Conservation (phyloP, 306 rosid genomes). For the Ammopiptanthus mongolicus region DNA sequence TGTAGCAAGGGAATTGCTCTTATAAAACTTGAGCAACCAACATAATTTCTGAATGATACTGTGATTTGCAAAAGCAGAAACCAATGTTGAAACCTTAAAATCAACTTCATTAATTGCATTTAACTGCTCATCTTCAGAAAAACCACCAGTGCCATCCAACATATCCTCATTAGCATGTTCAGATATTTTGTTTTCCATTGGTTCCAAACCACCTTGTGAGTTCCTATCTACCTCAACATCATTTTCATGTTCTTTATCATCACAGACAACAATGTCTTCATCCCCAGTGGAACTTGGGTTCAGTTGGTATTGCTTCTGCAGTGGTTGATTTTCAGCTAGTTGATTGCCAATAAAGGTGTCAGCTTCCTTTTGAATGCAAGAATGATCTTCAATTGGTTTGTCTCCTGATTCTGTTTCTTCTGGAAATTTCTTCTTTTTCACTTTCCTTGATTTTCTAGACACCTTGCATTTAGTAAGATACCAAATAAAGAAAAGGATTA, state of each 20-base stretch:
- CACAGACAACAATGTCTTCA: conserved; percentile 20
- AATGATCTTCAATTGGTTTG: conserved; percentile 38
- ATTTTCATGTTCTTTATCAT: conserved; percentile 28
- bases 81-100: conserved; percentile 65
- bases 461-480: conserved; percentile 47
- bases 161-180: conserved; percentile 41
- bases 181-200: conserved; percentile 29
- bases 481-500: conserved; percentile 3
- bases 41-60: conserved; percentile 74
- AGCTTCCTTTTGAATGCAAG: conserved; percentile 36
- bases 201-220: conserved; percentile 22
- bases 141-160: conserved; percentile 39
- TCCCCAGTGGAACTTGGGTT: conserved; percentile 34
- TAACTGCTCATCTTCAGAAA: conserved; percentile 70
- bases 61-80: conserved; percentile 73
- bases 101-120: conserved; percentile 72
- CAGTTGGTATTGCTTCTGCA: conserved; percentile 26
- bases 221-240: conserved; percentile 24
- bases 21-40: conserved; percentile 96
- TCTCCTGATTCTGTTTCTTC: conserved; percentile 39
- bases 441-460: conserved; percentile 65
- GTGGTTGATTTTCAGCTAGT: conserved; percentile 30
- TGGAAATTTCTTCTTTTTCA: conserved; percentile 39
- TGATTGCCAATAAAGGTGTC: conserved; percentile 35
- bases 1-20: conserved; percentile 66